Base-by-base conservation (phyloP, 345 rosid genomes). In the Eucalyptus leucophloia region DNA sequence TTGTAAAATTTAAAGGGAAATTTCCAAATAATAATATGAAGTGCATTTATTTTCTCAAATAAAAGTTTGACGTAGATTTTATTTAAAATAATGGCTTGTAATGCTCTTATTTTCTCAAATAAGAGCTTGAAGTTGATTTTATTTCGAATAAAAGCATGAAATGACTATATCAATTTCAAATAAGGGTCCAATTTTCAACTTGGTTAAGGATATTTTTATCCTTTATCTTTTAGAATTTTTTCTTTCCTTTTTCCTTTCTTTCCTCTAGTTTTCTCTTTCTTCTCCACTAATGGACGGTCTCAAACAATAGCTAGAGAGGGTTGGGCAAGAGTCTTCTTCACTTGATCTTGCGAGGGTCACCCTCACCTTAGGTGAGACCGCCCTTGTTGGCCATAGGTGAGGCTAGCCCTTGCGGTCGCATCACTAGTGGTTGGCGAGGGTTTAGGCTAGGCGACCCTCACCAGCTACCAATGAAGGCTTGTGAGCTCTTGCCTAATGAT, bases 81-180 rank as follows among this genome's bases (percentile, higher is more conserved):
- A 2, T 0, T 53, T 8, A 0, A 21, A 21, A 53, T 1, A 4
- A 53, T 5, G 0, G 26, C 10, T 19, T 53, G 0, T 0, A 53
- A 0, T 53, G 11, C 1, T 4, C 2, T 8, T 9, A 8, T 53
- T 53, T 53, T 4, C 0, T 53, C 0, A 53, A 53, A 53, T 8
- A 53, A 53, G 1, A 53, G 26, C 0, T 53, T 53, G 5, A 21
- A 2, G 0, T 21, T 0, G 2, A 53, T 53, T 53, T 53, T 53
- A 53, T 53, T 53, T 53, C 5, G 0, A 53, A 53, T 0, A 21
- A 53, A 53, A 0, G 11, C 11, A 21, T 4, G 1, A 21, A 53
- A 0, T 53, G 2, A 53, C 0, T 53, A 19, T 53, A 19, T 53
- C 2, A 8, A 1, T 19, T 53, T 53, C 58, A 4, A 53, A 53